These are phyloP conservation scores for Zygnema circumcarinatum DNA, from an alignment of 139 green algal genomes.

Conservation along the genomic window DNA sequence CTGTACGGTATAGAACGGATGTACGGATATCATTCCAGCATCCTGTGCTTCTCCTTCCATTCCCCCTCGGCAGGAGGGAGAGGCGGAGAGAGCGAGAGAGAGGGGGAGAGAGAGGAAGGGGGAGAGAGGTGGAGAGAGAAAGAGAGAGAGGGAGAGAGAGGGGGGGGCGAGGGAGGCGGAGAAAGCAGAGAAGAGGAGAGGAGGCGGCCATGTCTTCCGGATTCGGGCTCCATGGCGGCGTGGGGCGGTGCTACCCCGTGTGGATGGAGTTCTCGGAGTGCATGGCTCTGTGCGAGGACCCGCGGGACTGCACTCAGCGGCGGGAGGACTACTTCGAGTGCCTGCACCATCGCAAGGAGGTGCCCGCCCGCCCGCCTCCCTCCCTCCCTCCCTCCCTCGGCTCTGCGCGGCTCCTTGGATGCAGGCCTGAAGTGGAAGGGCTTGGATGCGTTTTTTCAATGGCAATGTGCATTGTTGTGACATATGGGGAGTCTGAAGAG, in stretches of 20 bases:
- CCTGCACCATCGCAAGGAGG: slow-evolving; percentile 69
- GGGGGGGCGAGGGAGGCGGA: background rate
- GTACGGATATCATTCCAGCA: background rate
- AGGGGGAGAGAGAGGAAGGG: background rate
- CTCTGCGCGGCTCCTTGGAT: background rate
- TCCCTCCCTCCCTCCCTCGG: background rate
- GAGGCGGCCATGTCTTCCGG: slow-evolving; percentile 61
- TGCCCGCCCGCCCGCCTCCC: background rate
- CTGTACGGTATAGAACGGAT: background rate
- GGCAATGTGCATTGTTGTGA: background rate
- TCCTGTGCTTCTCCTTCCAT: background rate
- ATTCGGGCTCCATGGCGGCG: slow-evolving; percentile 61
- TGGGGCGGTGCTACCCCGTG: slow-evolving; percentile 63
- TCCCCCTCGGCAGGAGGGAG: background rate
- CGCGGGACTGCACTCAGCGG: slow-evolving; percentile 49
- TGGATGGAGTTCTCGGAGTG: slow-evolving; percentile 66
- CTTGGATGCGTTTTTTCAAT: slow-evolving; percentile 1
- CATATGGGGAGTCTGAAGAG: background rate
- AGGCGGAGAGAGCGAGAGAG: background rate
- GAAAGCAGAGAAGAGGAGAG: background rate
- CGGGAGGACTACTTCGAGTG: slow-evolving; percentile 72
- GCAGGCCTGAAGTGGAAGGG: background rate
- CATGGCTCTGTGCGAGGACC: slow-evolving; percentile 62
- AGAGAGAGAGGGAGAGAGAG: slow-evolving; percentile 11
- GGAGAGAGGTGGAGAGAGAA: background rate